phyloP scores from a whole-genome alignment of 768 basidiomycete genomes.

The Suillus occidentalis region DNA sequence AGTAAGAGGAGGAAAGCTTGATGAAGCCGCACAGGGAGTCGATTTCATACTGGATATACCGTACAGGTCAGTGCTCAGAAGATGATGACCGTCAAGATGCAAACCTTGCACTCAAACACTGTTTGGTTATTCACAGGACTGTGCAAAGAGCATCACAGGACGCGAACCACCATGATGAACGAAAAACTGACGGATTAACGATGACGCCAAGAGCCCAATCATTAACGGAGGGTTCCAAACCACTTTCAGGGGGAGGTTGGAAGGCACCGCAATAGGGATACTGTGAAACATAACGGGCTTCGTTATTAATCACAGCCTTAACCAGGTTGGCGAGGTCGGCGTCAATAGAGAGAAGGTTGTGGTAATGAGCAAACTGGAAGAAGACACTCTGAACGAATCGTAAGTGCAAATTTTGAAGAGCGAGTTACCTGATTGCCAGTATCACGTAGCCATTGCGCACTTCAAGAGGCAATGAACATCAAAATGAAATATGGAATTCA shows the following conservation, averaged over 20 bases:
- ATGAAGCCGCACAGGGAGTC: conserved; percentile 80
- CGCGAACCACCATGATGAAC: neutral
- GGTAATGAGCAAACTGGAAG: conserved; percentile 69
- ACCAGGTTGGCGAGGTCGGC: conserved; percentile 60
- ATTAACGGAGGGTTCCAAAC: conserved; percentile 61
- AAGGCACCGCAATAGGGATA: conserved; percentile 82
- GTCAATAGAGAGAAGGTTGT: conserved; percentile 56
- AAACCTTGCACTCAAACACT: conserved; percentile 83
- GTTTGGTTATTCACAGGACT: conserved; percentile 69
- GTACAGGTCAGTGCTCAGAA: neutral
- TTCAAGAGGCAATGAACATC: conserved; percentile 24
- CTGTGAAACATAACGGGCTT: conserved; percentile 68
- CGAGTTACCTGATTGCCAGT: conserved; percentile 67
- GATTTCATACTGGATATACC: conserved; percentile 59
- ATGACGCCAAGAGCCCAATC: conserved; percentile 68
- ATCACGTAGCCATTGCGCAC: conserved; percentile 83
- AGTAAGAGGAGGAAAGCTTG: conserved; percentile 75
- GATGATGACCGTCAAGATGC: conserved; percentile 7
- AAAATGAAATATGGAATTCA: conserved; percentile 12
- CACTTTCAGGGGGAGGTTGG: conserved; percentile 78
- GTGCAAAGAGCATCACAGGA: neutral
- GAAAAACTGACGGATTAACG: conserved; percentile 64
- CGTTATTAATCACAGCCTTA: conserved; percentile 82
- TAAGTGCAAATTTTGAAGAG: conserved; percentile 7
- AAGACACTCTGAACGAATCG: conserved; percentile 4